Percentiles rank a stretch among this genome's conserved stretches.
Evolutionary conservation across 2,329 filamentous ascomycete genomes (phyloP).

Genomic region (Chaetomium globosum): DNA sequence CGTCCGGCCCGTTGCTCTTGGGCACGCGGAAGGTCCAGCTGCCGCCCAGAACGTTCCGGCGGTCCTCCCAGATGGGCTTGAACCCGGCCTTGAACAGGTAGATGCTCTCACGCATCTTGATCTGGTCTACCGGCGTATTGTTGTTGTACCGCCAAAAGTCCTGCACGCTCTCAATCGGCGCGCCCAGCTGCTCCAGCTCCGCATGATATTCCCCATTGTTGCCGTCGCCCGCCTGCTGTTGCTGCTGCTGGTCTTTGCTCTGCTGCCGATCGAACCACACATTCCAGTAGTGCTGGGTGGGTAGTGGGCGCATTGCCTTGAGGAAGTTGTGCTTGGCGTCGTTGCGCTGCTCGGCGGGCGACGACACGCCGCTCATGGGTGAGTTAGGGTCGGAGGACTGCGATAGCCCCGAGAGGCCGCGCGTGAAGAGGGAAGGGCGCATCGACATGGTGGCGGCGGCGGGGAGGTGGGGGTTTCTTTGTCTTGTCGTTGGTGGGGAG

Average conservation of each 20-base stretch:
- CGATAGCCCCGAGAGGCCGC: conserved; percentile 64
- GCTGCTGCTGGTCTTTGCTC: conserved; percentile 47
- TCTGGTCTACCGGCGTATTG: conserved; percentile 74
- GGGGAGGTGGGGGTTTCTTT: neutral
- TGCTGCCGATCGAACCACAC: conserved; percentile 67
- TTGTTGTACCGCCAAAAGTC: conserved; percentile 85
- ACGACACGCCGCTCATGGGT: conserved; percentile 55
- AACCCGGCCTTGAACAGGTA: conserved; percentile 81
- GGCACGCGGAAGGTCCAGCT: conserved; percentile 91
- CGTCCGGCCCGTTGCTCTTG: conserved; percentile 71
- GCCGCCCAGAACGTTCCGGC: conserved; percentile 81
- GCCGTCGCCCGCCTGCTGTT: conserved; percentile 27
- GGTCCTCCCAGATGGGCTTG: conserved; percentile 79
- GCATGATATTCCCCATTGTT: conserved; percentile 52
- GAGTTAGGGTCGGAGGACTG: conserved; percentile 63
- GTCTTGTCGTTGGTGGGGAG: neutral
- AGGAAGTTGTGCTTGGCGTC: conserved; percentile 83
- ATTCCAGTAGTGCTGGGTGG: conserved; percentile 79
- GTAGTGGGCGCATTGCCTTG: conserved; percentile 70
- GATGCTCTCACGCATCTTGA: conserved; percentile 75
- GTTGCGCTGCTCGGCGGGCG: conserved; percentile 73
- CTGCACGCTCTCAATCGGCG: conserved; percentile 75
- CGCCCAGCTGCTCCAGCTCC: conserved; percentile 63
- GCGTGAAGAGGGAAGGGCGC: conserved; percentile 62
- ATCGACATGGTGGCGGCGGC: conserved; percentile 52